Base-by-base conservation (phyloP, 2,329 filamentous ascomycete genomes). In the Hypomyces perniciosus region DNA sequence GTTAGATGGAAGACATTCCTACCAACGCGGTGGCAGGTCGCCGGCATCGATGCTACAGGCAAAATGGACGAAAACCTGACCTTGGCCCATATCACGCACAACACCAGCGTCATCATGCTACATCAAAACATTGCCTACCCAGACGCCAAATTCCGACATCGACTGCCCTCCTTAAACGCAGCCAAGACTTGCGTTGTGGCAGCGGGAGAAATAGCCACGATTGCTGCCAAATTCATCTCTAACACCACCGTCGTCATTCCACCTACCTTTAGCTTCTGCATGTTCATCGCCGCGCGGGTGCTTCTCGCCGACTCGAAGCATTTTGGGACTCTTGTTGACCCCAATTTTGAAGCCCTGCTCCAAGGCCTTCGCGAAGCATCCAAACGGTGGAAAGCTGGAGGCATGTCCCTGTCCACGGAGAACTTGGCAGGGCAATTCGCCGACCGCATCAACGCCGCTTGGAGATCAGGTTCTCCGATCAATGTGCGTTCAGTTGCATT, bases 1-100 rank as follows among this genome's bases (percentile, higher is more conserved):
- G 67, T 74, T 5, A 70, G 69, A 46, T 74, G 72, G 72, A 74
- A 75, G 50, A 62, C 73, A 38, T 71, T 73, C 44, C 61, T 75
- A 0, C 72, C 72, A 0, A 65, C 68, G 41, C 65, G 66, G 47
- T 75, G 72, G 72, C 58, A 63, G 2, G 65, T 68, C 27, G 65
- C 66, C 1, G 69, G 71, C 27, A 70, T 68, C 6, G 56, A 74
- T 41, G 57, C 47, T 9, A 57, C 58, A 5, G 59, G 57, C 7
- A 66, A 71, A 44, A 69, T 76, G 63, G 73, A 76, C 48, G 72
- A 72, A 4, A 75, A 76, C 30, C 47, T 61, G 3, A 55, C 58
- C 1, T 54, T 61, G 1, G 59, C 59, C 1, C 61, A 62, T 20
- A 60, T 62, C 34, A 59, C 59, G 2, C 59, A 61, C 46, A 62